Base-by-base conservation (phyloP, 2,329 filamentous ascomycete species). In the Trichoderma sp. region DNA sequence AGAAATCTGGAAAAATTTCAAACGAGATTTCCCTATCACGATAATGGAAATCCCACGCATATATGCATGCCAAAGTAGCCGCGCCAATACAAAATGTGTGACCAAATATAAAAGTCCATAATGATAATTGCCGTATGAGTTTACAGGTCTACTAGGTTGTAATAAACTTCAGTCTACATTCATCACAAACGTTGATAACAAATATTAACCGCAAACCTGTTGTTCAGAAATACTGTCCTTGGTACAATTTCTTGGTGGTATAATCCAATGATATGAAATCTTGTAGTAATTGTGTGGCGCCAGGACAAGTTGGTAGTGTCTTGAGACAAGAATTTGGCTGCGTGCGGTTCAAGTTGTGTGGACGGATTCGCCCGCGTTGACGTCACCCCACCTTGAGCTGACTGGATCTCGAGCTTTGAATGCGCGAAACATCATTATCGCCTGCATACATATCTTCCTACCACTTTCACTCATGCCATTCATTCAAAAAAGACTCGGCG, bases 1-100 rank as follows among this genome's bases (percentile, higher is more conserved):
- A 77, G 76, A 77, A 72, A 79, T 74, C 71, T 74, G 76, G 77
- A 76, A 43, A 67, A 78, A 78, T 75, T 49, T 74, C 70, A 76
- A 76, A 76, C 74, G 75, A 78, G 74, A 77, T 78, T 78, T 75
- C 77, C 37, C 76, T 75, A 70, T 70, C 64, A 59, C 56, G 59
- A 70, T 37, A 14, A 31, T 59, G 63, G 53, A 49, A 67, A 67
- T 67, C 63, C 53, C 61, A 31, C 61, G 64, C 56, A 67, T 59
- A n/a, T 60, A 47, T 61, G 65, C 65, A 68, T 61, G 65, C 43
- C 52, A 27, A 61, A 68, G 57, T 68, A 61, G 57, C 49, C 31
- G 53, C 49, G 56, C 57, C 47, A 68, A 68, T 60, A 68, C 16
- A 67, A 47, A 58, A 43, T 10, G 37, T 55, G 53, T 65, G 53